Base-by-base conservation (phyloP, 73 alveolate genomes). In the Paramecium octaurelia region DNA sequence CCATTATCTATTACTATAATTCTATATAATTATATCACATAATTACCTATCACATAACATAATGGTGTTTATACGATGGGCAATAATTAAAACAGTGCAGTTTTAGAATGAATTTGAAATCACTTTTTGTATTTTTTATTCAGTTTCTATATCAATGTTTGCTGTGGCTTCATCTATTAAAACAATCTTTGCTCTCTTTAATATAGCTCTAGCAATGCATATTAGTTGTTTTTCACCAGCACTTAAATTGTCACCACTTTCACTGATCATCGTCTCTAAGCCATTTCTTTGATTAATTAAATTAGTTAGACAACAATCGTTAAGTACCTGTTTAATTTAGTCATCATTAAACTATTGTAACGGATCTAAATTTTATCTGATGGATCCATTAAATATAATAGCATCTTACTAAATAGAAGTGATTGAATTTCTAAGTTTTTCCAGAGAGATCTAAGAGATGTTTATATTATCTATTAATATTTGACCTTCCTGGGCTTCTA, bases 121-220 rank as follows among this genome's bases (percentile, higher is more conserved):
- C 7, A 94, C 95, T 23, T 88, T 73, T 73, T 93, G 93, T 20
- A 95, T 93, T 34, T 88, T 88, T 88, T 93, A 87, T 31, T 95
- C 97, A 43, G 95, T 93, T 44, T 89, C 76, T 29, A 89, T 83
- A 95, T 95, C 97, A 20, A 93, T 92, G 58, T 94, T 95, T 8
- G 97, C 96, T 27, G 97, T 93, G 6, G 96, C 97, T 88, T 95
- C 97, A 84, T 95, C 97, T 20, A 95, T 77, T 83, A 95, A 40
- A 36, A 95, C 92, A 6, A 95, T 54, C 85, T 93, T 95, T 86
- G 92, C 80, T 64, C 80, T 73, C 91, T 93, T 93, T 40, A 95
- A 95, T 16, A 95, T 76, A 23, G 98, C 98, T 84, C 98, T 95
- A 14, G 97, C 95, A 29, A 95, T 95, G 29, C 97, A 95, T 31